Evolutionary conservation across 164 flowering plant species (phyloP).

Genomic region (Umbilicus rupestris): DNA sequence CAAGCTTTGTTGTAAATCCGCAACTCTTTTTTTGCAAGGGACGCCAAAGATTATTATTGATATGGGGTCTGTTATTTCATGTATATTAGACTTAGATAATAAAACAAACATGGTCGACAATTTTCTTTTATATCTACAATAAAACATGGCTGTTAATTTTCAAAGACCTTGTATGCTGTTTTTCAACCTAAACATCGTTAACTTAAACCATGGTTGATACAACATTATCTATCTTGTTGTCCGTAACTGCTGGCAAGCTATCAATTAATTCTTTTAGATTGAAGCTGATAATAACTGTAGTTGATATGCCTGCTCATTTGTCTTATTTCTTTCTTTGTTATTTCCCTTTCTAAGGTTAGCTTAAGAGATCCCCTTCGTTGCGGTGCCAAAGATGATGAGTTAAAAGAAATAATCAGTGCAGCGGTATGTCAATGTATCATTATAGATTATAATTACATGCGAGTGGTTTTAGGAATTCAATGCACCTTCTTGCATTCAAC

Average conservation of each 20-base stretch:
- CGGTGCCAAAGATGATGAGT: constrained; percentile 67
- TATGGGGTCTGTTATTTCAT: neutral
- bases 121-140: neutral
- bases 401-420: constrained; percentile 68
- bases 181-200: no score
- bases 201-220: neutral
- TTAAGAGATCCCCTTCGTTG: constrained; percentile 83
- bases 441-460: constrained; percentile 1
- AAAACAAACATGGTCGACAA: neutral
- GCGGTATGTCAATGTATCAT: constrained; percentile 46
- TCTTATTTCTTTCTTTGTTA: neutral
- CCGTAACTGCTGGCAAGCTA: neutral
- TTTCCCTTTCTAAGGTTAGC: constrained; percentile 50
- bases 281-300: neutral
- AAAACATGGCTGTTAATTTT: neutral
- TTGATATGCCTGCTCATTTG: neutral
- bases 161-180: neutral
- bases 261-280: neutral
- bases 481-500: neutral
- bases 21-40: neutral
- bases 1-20: neutral
- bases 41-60: neutral
- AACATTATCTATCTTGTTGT: neutral
- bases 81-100: neutral
- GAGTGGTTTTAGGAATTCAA: neutral